These are phyloP conservation scores for Pseudocercospora fuligena DNA, from an alignment of 2,329 filamentous ascomycete species.

Conservation along the genomic window DNA sequence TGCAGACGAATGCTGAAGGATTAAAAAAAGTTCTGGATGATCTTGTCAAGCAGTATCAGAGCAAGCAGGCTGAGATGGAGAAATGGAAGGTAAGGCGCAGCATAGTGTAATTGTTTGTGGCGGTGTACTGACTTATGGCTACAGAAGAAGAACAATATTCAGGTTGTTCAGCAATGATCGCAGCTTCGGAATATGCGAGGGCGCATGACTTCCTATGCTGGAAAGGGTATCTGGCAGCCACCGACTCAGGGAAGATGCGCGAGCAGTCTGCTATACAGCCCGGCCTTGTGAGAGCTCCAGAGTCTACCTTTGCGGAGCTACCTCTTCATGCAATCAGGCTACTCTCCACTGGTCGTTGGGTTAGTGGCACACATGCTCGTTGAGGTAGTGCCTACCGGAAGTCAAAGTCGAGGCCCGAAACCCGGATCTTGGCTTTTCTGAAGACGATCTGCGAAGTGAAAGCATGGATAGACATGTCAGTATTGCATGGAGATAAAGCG, in stretches of 20 bases:
- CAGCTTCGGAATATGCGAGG: background rate
- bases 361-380: background rate
- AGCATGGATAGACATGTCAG: conserved; percentile 4
- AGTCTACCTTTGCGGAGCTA: background rate
- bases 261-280: background rate
- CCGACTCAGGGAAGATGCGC: background rate
- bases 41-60: conserved; percentile 93
- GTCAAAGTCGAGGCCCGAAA: background rate
- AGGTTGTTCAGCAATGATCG: conserved; percentile 72
- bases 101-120: background rate
- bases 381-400: background rate
- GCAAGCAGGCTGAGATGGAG: conserved; percentile 92
- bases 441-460: conserved; percentile 2
- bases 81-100: conserved; percentile 84
- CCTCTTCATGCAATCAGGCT: background rate
- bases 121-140: conserved; percentile 16
- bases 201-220: background rate
- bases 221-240: background rate
- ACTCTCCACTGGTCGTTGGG: background rate
- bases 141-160: conserved; percentile 88
- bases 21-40: conserved; percentile 93
- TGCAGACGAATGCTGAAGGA: conserved; percentile 93
- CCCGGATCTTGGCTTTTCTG: conserved; percentile 9
- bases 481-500: background rate
- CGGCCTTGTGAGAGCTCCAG: background rate